Evolutionary conservation across 2,329 filamentous ascomycete genomes (phyloP).

Genomic region (Helminthosporium solani): DNA sequence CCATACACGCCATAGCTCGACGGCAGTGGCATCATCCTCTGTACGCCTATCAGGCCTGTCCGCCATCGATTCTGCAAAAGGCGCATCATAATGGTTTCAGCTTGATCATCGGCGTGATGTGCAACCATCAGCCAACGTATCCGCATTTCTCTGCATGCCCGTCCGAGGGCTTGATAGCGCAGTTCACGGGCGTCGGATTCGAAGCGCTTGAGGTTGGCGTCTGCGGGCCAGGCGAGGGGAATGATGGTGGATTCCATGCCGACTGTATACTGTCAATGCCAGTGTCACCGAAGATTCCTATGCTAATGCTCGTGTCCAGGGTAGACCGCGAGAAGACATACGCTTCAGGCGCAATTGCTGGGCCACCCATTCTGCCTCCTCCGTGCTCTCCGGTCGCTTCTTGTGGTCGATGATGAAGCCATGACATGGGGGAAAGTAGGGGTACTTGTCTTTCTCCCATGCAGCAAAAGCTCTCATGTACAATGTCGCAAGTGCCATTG

Average conservation of each 20-base stretch:
- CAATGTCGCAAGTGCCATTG: constrained; percentile 88
- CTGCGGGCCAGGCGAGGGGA: constrained; percentile 42
- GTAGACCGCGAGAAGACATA: constrained; percentile 24
- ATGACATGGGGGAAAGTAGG: constrained; percentile 39
- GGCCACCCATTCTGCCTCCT: constrained; percentile 56
- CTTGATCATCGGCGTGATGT: constrained; percentile 88
- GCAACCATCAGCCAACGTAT: constrained; percentile 70
- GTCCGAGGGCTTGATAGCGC: constrained; percentile 72
- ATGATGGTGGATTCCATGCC: constrained; percentile 34
- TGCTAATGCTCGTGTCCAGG: constrained; percentile 10
- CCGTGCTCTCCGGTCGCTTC: constrained; percentile 55
- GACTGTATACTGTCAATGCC: constrained; percentile 24
- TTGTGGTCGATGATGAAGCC: constrained; percentile 64
- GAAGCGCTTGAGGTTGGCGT: constrained; percentile 59
- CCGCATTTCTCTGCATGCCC: constrained; percentile 53
- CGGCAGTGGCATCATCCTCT: constrained; percentile 67
- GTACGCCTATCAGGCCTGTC: constrained; percentile 73
- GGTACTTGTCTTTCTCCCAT: constrained; percentile 1
- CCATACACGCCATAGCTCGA: constrained; percentile 77
- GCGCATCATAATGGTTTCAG: constrained; percentile 85
- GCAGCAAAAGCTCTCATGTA: constrained; percentile 48
- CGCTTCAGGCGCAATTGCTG: constrained; percentile 48
- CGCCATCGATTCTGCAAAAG: constrained; percentile 66
- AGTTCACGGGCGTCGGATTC: constrained; percentile 74
- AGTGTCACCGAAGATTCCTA: too few species aligned